A percentile compares a stretch with the other conserved stretches of the same genome.
These are phyloP conservation scores for Phytopythium vexans DNA, from an alignment of 352 stramenopile species.

Conservation along the genomic window DNA sequence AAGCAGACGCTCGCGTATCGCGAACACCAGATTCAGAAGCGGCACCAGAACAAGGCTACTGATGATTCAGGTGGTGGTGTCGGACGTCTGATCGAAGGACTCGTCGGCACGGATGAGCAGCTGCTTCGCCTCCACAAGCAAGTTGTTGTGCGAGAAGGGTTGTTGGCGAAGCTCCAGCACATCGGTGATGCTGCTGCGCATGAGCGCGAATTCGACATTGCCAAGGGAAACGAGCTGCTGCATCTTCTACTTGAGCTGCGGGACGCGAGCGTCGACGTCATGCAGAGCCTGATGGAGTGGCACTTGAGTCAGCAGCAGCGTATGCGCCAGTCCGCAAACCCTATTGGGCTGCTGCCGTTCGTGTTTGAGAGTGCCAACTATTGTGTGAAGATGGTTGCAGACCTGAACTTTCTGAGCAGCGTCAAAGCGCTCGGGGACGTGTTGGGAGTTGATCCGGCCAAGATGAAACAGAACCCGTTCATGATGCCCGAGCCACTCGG, in stretches of 20 bases:
- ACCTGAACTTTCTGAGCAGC: conserved; percentile 73
- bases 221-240: conserved; percentile 51
- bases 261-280: conserved; percentile 47
- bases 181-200: conserved; percentile 23
- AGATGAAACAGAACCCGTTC: conserved; percentile 80
- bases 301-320: conserved; percentile 22
- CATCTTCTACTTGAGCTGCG: conserved; percentile 65
- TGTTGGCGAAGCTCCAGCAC: conserved; percentile 45
- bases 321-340: conserved; percentile 9
- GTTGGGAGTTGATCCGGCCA: conserved; percentile 47
- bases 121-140: conserved; percentile 46
- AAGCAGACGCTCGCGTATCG: conserved; percentile 62
- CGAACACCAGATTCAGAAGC: conserved; percentile 29
- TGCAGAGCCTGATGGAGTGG: conserved; percentile 56
- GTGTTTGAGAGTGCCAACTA: conserved; percentile 63
- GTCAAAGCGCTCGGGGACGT: conserved; percentile 42
- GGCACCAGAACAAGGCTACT: conserved; percentile 18
- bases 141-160: conserved; percentile 54
- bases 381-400: conserved; percentile 62
- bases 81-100: not conserved
- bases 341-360: conserved; percentile 26
- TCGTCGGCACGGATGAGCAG: conserved; percentile 20
- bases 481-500: conserved; percentile 77
- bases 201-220: conserved; percentile 30
- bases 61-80: too few relatives aligned